Conservation (phyloP, 2,329 filamentous ascomycete species). For the Cadophora gregata region DNA sequence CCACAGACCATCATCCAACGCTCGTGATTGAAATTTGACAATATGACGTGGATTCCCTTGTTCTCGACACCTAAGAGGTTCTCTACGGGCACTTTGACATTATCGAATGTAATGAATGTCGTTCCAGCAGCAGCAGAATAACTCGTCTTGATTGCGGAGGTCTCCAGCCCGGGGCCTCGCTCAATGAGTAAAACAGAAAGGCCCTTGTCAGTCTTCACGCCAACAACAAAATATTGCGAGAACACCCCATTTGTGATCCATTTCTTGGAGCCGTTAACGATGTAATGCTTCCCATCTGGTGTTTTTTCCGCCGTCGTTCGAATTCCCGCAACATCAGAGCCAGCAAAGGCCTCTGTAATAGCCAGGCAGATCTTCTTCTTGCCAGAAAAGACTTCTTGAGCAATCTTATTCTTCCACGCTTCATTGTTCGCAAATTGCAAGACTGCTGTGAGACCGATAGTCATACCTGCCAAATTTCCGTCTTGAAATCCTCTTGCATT, state of each 20-base stretch:
- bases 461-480: conserved; percentile 86
- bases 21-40: conserved; percentile 90
- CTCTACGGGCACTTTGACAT: conserved; percentile 82
- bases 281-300: conserved; percentile 71
- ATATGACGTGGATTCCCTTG: conserved; percentile 84
- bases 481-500: conserved; percentile 84
- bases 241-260: conserved; percentile 87
- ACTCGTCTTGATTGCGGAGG: conserved; percentile 78
- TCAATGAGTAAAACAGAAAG: conserved; percentile 79
- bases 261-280: conserved; percentile 81
- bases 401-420: conserved; percentile 68
- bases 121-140: conserved; percentile 83
- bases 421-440: conserved; percentile 78
- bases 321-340: conserved; percentile 80
- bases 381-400: conserved; percentile 75
- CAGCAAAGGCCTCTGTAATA: conserved; percentile 88
- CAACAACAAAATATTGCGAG: conserved; percentile 83
- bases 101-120: conserved; percentile 72
- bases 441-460: conserved; percentile 79
- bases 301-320: conserved; percentile 81
- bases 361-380: conserved; percentile 89
- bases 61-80: conserved; percentile 83
- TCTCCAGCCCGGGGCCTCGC: conserved; percentile 76
- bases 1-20: conserved; percentile 76
- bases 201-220: conserved; percentile 79